Percentiles rank a stretch among this genome's conserved stretches.
Conservation (phyloP, 352 stramenopile genomes). For the Phytophthora foliorum region DNA sequence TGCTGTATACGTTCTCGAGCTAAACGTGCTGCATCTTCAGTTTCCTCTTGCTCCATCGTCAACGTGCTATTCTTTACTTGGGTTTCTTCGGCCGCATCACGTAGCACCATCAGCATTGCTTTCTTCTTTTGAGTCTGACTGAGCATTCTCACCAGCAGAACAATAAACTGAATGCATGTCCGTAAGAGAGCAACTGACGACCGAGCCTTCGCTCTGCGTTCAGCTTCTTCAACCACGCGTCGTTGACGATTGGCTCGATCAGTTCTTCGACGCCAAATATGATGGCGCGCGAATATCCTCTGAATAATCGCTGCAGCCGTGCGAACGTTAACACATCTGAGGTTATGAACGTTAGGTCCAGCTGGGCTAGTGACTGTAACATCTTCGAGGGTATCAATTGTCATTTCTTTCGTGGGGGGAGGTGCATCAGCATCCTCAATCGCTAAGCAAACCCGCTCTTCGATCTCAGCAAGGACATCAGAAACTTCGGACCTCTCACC, state of each 20-base stretch:
- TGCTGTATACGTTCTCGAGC: constrained; percentile 5
- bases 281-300: constrained; percentile 24
- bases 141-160: constrained; percentile 43
- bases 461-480: constrained; percentile 31
- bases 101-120: constrained; percentile 44
- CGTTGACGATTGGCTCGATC: constrained; percentile 16
- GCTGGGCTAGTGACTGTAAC: background rate
- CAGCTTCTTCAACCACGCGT: constrained; percentile 23
- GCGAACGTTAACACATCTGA: constrained; percentile 31
- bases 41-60: background rate
- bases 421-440: constrained; percentile 46
- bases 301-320: constrained; percentile 54
- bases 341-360: constrained; percentile 6
- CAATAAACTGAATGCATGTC: constrained; percentile 44
- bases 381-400: background rate
- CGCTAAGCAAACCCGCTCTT: constrained; percentile 40
- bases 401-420: background rate
- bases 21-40: background rate
- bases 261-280: constrained; percentile 16
- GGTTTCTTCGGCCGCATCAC: constrained; percentile 51
- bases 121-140: constrained; percentile 51
- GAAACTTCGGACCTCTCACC: constrained; percentile 14
- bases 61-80: constrained; percentile 10
- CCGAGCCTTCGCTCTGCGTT: constrained; percentile 28
- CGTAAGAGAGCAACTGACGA: constrained; percentile 31